Conservation (phyloP, 106 monocot species). For the Dioscorea zingiberensis region DNA sequence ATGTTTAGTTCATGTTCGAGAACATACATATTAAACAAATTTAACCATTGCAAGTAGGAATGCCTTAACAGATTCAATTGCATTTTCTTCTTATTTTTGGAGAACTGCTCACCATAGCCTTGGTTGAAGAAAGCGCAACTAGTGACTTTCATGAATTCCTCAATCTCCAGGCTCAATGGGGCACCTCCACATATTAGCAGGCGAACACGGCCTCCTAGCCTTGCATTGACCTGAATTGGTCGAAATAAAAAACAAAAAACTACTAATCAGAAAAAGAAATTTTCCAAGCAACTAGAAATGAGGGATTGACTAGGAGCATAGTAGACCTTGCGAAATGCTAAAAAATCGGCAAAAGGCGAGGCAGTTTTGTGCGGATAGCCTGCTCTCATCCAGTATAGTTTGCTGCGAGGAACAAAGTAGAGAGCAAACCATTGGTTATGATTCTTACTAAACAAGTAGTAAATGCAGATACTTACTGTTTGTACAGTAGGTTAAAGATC, state of each 20-base stretch:
- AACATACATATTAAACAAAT: neutral
- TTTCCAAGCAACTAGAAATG: neutral
- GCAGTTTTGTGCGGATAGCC: conserved; percentile 67
- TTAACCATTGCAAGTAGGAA: too few relatives aligned
- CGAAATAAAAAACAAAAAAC: neutral
- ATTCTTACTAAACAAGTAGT: neutral
- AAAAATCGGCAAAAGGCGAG: conserved; percentile 67
- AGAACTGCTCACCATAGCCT: conserved; percentile 68
- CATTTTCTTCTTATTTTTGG: too few relatives aligned
- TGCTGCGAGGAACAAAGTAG: conserved; percentile 37
- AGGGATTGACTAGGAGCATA: neutral
- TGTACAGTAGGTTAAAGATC: conserved; percentile 79
- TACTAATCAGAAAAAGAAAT: neutral
- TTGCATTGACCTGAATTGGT: conserved; percentile 60
- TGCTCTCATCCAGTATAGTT: conserved; percentile 64
- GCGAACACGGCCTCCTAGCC: conserved; percentile 83
- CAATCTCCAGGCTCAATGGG: conserved; percentile 72
- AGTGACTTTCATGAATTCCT: conserved; percentile 84
- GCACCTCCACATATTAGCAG: conserved; percentile 83
- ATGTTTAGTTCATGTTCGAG: neutral
- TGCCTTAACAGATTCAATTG: too few relatives aligned
- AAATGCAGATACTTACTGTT: conserved; percentile 36
- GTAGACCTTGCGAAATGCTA: conserved; percentile 79
- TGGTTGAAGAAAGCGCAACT: conserved; percentile 64
- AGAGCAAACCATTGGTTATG: neutral